phyloP scores from a whole-genome alignment of 176 grass and related monocot species.

The Elymus sibiricus region DNA sequence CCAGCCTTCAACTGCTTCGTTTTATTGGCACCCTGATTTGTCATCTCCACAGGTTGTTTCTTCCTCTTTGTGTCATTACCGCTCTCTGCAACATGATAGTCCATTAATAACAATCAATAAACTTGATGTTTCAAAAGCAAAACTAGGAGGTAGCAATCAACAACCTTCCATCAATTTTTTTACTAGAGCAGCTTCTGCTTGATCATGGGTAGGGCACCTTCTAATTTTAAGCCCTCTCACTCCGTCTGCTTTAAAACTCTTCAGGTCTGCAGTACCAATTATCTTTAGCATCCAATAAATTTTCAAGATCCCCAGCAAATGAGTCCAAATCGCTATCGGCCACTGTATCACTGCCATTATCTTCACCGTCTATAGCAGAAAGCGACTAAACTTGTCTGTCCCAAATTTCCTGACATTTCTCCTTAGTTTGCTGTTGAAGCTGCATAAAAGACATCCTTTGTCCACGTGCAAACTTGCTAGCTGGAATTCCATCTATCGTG shows the following conservation, averaged over 20 bases:
- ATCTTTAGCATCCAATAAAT: slow-evolving; percentile 90
- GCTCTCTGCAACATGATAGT: slow-evolving; percentile 51
- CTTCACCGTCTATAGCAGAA: slow-evolving; percentile 72
- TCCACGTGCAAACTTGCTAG: slow-evolving; percentile 90
- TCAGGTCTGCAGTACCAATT: slow-evolving; percentile 55
- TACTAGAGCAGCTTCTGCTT: slow-evolving; percentile 68
- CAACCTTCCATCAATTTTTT: slow-evolving; percentile 86
- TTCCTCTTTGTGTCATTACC: slow-evolving; percentile 68
- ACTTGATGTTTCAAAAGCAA: not conserved
- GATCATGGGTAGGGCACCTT: slow-evolving; percentile 67
- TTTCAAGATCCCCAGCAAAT: slow-evolving; percentile 95
- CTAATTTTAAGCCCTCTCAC: slow-evolving; percentile 90
- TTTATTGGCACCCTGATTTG: slow-evolving; percentile 40
- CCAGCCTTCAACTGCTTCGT: slow-evolving; percentile 42
- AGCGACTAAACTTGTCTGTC: slow-evolving; percentile 90
- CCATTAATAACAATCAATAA: slow-evolving; percentile 27
- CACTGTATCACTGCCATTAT: slow-evolving; percentile 74
- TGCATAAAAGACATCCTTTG: slow-evolving; percentile 90
- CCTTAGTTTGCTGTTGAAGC: slow-evolving; percentile 93
- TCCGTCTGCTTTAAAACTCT: slow-evolving; percentile 57
- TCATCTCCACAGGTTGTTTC: slow-evolving; percentile 43
- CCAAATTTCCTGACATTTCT: slow-evolving; percentile 99
- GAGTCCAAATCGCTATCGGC: slow-evolving; percentile 85
- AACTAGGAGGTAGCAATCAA: slow-evolving; percentile 9
- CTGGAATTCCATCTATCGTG: slow-evolving; percentile 70